Base-by-base conservation (phyloP, 2,329 filamentous ascomycete species). In the Monilinia fructigena region DNA sequence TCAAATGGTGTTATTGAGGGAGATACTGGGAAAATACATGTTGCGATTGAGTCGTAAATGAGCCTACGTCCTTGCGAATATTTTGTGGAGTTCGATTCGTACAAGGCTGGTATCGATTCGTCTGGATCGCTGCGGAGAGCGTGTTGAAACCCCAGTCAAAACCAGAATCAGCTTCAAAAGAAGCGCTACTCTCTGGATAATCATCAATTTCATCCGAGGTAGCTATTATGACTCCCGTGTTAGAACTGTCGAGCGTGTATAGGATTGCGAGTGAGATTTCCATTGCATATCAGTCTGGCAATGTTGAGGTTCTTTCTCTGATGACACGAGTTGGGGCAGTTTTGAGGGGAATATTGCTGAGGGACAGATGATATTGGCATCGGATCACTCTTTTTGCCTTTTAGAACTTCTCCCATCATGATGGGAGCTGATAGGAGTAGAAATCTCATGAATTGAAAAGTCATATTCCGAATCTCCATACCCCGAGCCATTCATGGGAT, bases 391-490 rank as follows among this genome's bases (percentile, higher is more conserved):
- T 2, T 47, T 31, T 59, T 40, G n/a, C 23, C 35, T 56, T 23
- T 56, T 26, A 8, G n/a, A 38, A 42, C 55, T 56, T 8, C 38
- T 20, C 14, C 10, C 26, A 26, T 56, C 55, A 42, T 42, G 5
- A 20, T 56, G 38, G 7, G 55, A 47, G 23, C 11, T 35, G 18
- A 26, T 16, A n/a, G 55, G 8, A 6, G 26, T 5, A n/a, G 26
- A 18, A n/a, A 31, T 11, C n/a, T 55, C 60, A 63, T 55, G 48
- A 42, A 63, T n/a, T n/a, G 60, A 54, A 31, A 38, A 55, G 23
- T 54, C 60, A 31, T 45, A 31, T 23, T 54, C 60, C 12, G 23
- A 40, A 28, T 55, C 60, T 40, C 31, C 48, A 18, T 63, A 63
- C 20, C n/a, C 48, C 1, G 48, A 28, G n/a, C 55, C 20, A n/a